Evolutionary conservation across 2,329 filamentous ascomycete species (phyloP), one percentile per base, ranked within the genome.

Genomic region (Paecilomyces dactylethromorphus): DNA sequence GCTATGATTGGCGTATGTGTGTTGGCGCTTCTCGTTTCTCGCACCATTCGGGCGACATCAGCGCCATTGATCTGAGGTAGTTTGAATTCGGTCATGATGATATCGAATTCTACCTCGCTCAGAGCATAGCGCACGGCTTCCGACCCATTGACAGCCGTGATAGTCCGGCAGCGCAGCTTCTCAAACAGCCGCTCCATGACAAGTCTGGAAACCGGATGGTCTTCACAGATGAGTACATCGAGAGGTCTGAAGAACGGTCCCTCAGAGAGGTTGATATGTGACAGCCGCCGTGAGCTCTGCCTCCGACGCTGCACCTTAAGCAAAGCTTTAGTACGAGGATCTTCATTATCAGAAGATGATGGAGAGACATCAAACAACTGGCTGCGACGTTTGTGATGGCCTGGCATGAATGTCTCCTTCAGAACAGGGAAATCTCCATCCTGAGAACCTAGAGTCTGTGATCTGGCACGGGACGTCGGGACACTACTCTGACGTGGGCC

Each of bases 171-270:
- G 35, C 91, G 89, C 35, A 97, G 80, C 76, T 97, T 99, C 74
- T 99, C 94, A 56, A 99, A 82, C 7, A 99, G 79, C 67, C 96
- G 94, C 71, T 99, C 94, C 93, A 99, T 97, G n/a, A 99, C 93
- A 79, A 99, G 87, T 22, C 93, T 86, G 5, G 94, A 96, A 3
- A 99, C 93, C 0, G 94, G 94, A 72, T 99, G 94, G 68, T 99
- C 94, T 76, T 99, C 94, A 71, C 94, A 97, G 56, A 99, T 96
- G 56, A 99, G 81, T 5, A 99, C 89, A 74, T 99, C 94, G 56
- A 99, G 77, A 1, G 94, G 92, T 31, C 94, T 85, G 76, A 97
- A 99, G 35, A 87, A 84, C 2, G 94, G 94, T 0, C 89, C 89
- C 56, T 93, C 92, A 49, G 89, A 84, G 39, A 96, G 81, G 55